Conservation (phyloP, 768 basidiomycete species). For the Calocera viscosa region DNA sequence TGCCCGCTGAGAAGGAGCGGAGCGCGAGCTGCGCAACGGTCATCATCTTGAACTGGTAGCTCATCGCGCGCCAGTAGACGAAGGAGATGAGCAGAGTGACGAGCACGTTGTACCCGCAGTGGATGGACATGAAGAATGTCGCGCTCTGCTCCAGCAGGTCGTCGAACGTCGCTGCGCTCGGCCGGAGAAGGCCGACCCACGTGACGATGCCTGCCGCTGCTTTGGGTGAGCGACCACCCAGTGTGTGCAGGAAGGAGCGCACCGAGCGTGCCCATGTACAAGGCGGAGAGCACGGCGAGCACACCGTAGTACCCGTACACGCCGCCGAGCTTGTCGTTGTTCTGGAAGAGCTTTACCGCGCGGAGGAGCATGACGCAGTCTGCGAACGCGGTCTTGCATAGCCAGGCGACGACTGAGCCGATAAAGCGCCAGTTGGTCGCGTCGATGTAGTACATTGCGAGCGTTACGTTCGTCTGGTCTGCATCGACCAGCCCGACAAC, state of each 20-base stretch:
- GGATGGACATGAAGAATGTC: slow-evolving; percentile 7
- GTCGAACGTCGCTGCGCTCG: neutral
- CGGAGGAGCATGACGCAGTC: neutral
- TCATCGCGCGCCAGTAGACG: slow-evolving; percentile 7
- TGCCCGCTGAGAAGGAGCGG: neutral
- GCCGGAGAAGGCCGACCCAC: slow-evolving; percentile 1
- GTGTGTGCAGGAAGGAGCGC: neutral
- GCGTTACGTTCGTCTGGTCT: neutral
- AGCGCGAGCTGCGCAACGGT: slow-evolving; percentile 4
- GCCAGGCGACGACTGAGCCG: neutral
- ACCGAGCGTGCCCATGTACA: neutral
- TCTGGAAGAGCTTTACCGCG: neutral
- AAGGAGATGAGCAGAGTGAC: slow-evolving; percentile 6
- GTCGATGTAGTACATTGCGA: neutral
- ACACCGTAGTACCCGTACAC: neutral
- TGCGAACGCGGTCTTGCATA: neutral
- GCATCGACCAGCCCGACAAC: neutral
- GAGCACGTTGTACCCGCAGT: slow-evolving; percentile 4
- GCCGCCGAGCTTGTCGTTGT: neutral
- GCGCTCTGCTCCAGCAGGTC: slow-evolving; percentile 6
- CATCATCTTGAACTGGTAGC: slow-evolving; percentile 5
- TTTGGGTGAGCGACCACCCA: neutral
- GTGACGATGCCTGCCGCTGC: slow-evolving; percentile 3
- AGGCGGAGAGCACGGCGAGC: neutral
- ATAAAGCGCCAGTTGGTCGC: slow-evolving; percentile 4